Evolutionary conservation across 1,139 yeast species (phyloP).

Genomic region (Hyphopichia buzzinii): DNA sequence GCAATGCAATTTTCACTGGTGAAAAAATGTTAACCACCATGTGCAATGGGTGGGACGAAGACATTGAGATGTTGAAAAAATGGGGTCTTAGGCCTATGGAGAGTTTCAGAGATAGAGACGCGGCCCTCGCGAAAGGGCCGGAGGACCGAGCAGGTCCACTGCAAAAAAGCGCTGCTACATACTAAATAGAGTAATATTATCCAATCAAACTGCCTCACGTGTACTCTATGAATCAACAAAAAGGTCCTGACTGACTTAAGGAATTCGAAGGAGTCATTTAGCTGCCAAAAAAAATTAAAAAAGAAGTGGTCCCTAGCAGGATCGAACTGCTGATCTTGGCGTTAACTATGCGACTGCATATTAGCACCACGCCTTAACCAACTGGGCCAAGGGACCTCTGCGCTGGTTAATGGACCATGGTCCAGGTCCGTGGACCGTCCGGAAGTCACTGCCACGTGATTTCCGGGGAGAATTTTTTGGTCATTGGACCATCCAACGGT

Average conservation of each 20-base stretch:
- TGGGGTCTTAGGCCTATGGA: slow-evolving; percentile 78
- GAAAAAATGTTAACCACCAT: slow-evolving; percentile 79
- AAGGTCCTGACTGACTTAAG: too few species aligned
- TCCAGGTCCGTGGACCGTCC: too few species aligned
- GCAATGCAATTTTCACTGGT: slow-evolving; percentile 80
- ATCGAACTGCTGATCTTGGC: slow-evolving; percentile 85
- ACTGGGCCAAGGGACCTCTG: slow-evolving; percentile 80
- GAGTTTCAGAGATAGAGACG: slow-evolving; percentile 30
- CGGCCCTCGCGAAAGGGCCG: not conserved
- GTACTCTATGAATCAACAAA: too few species aligned
- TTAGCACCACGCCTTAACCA: slow-evolving; percentile 92
- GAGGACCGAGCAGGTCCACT: too few species aligned
- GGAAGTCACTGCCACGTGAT: too few species aligned
- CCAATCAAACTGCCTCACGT: too few species aligned
- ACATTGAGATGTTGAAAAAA: slow-evolving; percentile 58
- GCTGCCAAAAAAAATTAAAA: slow-evolving; percentile 8
- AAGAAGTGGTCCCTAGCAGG: slow-evolving; percentile 74
- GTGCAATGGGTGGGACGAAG: slow-evolving; percentile 87
- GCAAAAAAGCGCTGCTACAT: too few species aligned
- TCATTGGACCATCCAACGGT: too few species aligned
- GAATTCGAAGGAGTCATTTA: not conserved
- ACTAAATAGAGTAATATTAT: too few species aligned
- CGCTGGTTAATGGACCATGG: too few species aligned
- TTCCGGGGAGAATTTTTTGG: too few species aligned
- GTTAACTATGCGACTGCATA: slow-evolving; percentile 29